These are phyloP conservation scores for Aureobasidium sp. DNA, from an alignment of 2,329 filamentous ascomycete species.

Conservation along the genomic window DNA sequence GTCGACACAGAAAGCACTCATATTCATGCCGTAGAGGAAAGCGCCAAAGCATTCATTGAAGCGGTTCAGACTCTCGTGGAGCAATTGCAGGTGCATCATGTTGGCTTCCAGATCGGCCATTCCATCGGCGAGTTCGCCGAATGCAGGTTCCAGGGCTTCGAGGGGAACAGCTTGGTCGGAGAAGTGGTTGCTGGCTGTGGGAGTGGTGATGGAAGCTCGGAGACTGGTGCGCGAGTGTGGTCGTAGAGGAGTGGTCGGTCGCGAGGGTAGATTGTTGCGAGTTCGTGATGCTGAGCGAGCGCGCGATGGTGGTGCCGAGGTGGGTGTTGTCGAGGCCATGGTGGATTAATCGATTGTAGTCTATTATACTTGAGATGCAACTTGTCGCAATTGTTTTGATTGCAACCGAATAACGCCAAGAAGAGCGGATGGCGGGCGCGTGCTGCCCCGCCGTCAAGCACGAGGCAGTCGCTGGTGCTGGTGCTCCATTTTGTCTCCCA, in stretches of 20 bases:
- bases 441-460: not conserved
- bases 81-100: constrained; percentile 92
- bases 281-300: constrained; percentile 13
- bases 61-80: constrained; percentile 87
- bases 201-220: constrained; percentile 58
- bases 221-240: constrained; percentile 84
- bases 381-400: not conserved
- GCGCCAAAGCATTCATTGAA: constrained; percentile 95
- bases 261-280: constrained; percentile 46
- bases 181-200: constrained; percentile 20
- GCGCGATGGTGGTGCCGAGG: constrained; percentile 6
- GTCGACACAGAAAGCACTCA: constrained; percentile 98
- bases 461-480: not conserved
- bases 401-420: not conserved
- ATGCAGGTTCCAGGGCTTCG: constrained; percentile 76
- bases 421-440: not conserved
- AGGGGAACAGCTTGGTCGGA: constrained; percentile 57
- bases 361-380: no score
- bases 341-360: no score
- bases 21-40: constrained; percentile 92
- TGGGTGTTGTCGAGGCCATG: constrained; percentile 9
- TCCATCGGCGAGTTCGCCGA: constrained; percentile 85
- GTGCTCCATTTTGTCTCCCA: not conserved
- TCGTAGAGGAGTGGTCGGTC: constrained; percentile 85
- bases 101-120: constrained; percentile 96